Evolutionary conservation across 1,139 yeast species (phyloP), one percentile per base, ranked within the genome.

Genomic region (Kodamaea arcana): DNA sequence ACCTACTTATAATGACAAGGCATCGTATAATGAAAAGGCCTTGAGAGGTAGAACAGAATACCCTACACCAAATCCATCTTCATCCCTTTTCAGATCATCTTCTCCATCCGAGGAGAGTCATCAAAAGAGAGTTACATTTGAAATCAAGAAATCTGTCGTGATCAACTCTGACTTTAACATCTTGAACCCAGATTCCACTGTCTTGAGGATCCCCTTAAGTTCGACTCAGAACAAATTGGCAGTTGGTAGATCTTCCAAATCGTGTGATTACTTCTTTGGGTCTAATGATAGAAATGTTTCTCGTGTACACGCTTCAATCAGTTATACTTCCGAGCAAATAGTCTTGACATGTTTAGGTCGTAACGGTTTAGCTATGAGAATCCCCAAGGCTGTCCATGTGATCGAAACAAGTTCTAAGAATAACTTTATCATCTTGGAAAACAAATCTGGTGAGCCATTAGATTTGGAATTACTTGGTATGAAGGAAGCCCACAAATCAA

Each of bases 201-300:
- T 72, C 21, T 52, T 62, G 39, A 54, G 69, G 31, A 54, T 70
- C 15, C 72, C 70, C 1, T 57, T 68, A 33, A 34, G 50, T 15
- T 36, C 52, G 2, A 39, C 44, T 21, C 52, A 51, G 29, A 39
- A 52, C 9, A 50, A 52, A 16, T 45, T 68, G 29, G 46, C 56
- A 8, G 58, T 84, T 39, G 94, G 94, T 6, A 68, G 94, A 42
- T 80, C 87, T 4, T 76, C 86, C 13, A 68, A 72, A 51, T 61
- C 79, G 15, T 72, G 83, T 44, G 81, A 77, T 39, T 75, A 75
- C 47, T 74, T 73, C 36, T 62, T 82, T 38, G 61, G 73, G 31
- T 62, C 79, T 30, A 60, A 58, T 4, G 74, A 83, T 52, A 78
- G 78, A 51, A 69, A 71, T 30, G 75, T 86, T 23, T 83, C 94